These are phyloP conservation scores for Saprolegnia parasitica DNA, from an alignment of 352 stramenopile genomes.

Conservation along the genomic window DNA sequence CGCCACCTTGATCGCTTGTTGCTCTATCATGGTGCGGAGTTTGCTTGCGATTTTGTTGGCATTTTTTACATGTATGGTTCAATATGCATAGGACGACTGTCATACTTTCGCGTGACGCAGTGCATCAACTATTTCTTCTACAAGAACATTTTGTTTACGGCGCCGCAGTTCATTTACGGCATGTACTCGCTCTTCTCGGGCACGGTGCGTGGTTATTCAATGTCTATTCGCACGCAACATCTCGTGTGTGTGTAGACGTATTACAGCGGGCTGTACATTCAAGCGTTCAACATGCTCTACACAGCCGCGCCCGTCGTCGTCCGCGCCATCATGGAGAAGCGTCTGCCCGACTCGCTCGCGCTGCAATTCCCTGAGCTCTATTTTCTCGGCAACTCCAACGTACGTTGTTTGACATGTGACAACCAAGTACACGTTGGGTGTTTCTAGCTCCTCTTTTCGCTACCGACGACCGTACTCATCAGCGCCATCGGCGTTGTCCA, in stretches of 20 bases:
- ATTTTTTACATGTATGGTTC: neutral
- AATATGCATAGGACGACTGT: conserved; percentile 79
- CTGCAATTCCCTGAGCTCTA: conserved; percentile 73
- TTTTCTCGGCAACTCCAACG: conserved; percentile 37
- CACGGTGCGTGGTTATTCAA: conserved; percentile 38
- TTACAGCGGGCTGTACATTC: conserved; percentile 80
- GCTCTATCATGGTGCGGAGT: conserved; percentile 54
- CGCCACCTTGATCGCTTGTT: conserved; percentile 67
- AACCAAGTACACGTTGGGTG: neutral
- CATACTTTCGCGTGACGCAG: conserved; percentile 93
- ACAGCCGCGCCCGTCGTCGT: conserved; percentile 86
- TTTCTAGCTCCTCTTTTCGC: conserved; percentile 57
- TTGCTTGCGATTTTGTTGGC: too few relatives aligned
- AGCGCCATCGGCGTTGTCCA: conserved; percentile 48
- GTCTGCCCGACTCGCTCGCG: conserved; percentile 59
- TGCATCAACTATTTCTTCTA: conserved; percentile 99
- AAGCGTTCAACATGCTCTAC: conserved; percentile 93
- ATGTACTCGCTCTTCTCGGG: conserved; percentile 84
- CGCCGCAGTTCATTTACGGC: conserved; percentile 86
- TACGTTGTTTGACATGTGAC: neutral
- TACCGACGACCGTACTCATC: conserved; percentile 41
- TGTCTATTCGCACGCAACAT: neutral
- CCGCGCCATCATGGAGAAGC: conserved; percentile 69
- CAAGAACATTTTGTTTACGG: conserved; percentile 95
- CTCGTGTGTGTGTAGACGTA: conserved; percentile 44